These are phyloP conservation scores for Collybiopsis luxurians DNA, from an alignment of 768 basidiomycete species.

Conservation along the genomic window DNA sequence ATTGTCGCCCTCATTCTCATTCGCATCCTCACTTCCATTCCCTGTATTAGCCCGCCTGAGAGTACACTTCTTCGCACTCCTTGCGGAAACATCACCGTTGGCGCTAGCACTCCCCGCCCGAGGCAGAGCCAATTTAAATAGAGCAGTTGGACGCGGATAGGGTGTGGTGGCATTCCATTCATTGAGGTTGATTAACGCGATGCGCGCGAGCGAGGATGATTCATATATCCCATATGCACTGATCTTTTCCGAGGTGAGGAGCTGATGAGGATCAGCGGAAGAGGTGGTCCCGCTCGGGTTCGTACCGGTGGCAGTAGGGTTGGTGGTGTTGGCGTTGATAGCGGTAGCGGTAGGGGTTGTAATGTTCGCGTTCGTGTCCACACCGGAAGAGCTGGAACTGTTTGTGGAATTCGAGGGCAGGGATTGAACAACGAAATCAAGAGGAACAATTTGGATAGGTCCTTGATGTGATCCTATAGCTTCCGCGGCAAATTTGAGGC, in stretches of 20 bases:
- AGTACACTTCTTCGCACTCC: no score
- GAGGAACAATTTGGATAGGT: background rate
- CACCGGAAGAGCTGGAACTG: background rate
- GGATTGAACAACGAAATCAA: background rate
- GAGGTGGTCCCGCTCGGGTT: no score
- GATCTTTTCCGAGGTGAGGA: background rate
- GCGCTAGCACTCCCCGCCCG: no score
- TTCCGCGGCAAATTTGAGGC: conserved; percentile 5
- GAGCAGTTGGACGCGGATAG: background rate
- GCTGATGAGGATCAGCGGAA: background rate
- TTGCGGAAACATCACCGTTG: no score
- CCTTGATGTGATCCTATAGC: conserved; percentile 2
- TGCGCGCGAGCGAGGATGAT: background rate
- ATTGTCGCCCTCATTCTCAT: no score
- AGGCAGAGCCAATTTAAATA: background rate
- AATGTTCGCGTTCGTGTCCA: background rate
- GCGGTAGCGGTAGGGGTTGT: background rate
- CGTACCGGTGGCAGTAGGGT: no score
- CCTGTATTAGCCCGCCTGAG: no score
- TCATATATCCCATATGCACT: conserved; percentile 3
- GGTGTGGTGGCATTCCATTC: conserved; percentile 1
- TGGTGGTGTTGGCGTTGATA: background rate
- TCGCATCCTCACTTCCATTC: no score
- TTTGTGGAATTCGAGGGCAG: no score
- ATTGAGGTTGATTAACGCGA: background rate